Conservation (phyloP, 164 flowering plant species). For the Nelumbo lutea region DNA sequence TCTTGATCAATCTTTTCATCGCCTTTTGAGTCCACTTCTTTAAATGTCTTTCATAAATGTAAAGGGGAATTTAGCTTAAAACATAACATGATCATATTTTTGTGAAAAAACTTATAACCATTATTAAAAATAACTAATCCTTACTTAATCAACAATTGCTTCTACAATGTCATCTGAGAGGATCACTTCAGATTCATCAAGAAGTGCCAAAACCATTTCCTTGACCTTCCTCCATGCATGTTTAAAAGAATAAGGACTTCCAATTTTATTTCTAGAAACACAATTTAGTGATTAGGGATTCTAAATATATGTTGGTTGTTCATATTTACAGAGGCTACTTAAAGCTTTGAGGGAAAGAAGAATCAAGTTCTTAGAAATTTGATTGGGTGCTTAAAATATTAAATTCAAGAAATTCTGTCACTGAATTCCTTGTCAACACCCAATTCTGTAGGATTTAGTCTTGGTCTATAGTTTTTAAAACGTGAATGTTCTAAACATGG, state of each 20-base stretch:
- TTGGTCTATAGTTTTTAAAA: too few species aligned
- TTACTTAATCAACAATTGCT: conserved; percentile 31
- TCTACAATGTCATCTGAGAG: conserved; percentile 30
- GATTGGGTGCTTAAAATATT: background rate
- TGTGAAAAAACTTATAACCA: too few species aligned
- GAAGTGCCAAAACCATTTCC: conserved; percentile 35
- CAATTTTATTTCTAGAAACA: background rate
- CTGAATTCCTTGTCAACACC: background rate
- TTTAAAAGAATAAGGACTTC: background rate
- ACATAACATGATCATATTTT: background rate
- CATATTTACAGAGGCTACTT: too few species aligned
- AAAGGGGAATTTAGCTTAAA: background rate
- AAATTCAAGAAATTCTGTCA: too few species aligned
- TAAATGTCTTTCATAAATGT: conserved; percentile 22
- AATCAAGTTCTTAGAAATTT: too few species aligned
- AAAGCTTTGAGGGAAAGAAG: background rate
- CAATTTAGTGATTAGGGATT: background rate
- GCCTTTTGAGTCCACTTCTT: conserved; percentile 25
- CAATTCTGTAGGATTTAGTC: background rate
- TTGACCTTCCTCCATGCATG: conserved; percentile 19
- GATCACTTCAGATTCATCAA: conserved; percentile 26
- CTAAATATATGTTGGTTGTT: too few species aligned
- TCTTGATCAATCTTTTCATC: conserved; percentile 39
- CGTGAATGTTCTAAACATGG: background rate
- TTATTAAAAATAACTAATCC: background rate